phyloP scores from a whole-genome alignment of 78 protist species.

The Chrysochromulina tobinii region DNA sequence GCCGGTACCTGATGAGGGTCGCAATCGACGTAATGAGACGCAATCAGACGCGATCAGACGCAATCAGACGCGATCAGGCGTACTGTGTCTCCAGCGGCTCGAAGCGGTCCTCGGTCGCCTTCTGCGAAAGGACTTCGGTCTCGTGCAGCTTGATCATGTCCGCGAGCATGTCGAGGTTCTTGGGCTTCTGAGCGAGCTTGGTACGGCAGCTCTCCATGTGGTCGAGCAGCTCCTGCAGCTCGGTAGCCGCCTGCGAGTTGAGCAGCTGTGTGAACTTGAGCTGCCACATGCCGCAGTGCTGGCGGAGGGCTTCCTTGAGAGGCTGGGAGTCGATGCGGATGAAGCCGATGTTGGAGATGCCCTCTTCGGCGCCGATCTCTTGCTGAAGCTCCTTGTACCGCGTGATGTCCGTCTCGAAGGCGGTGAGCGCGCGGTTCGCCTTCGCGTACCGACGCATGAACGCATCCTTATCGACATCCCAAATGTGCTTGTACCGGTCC shows the following conservation, averaged over 20 bases:
- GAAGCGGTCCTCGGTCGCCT: conserved; percentile 47
- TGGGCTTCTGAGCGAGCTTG: conserved; percentile 40
- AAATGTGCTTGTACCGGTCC: conserved; percentile 62
- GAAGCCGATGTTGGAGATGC: conserved; percentile 53
- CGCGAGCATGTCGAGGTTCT: conserved; percentile 55
- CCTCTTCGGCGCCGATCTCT: conserved; percentile 48
- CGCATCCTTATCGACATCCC: conserved; percentile 64
- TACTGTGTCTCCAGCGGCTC: conserved; percentile 65
- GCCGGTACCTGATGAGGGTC: conserved; percentile 27
- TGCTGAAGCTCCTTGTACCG: conserved; percentile 48
- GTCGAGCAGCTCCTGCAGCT: conserved; percentile 47
- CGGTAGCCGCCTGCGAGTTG: conserved; percentile 37
- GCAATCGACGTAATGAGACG: no score
- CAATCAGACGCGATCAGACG: no score
- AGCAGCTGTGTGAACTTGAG: conserved; percentile 53
- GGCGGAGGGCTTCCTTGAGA: conserved; percentile 64
- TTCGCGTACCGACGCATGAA: conserved; percentile 66
- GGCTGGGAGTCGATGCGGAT: conserved; percentile 63
- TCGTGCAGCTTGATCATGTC: conserved; percentile 15
- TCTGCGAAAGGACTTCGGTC: neutral
- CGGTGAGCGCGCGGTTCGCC: conserved; percentile 44
- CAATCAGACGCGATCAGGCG: no score
- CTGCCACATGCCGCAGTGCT: conserved; percentile 72
- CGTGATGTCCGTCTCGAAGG: conserved; percentile 65
- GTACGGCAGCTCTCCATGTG: neutral